Evolutionary conservation across 139 green algal genomes (phyloP).

Genomic region (Haematococcus sp.): DNA sequence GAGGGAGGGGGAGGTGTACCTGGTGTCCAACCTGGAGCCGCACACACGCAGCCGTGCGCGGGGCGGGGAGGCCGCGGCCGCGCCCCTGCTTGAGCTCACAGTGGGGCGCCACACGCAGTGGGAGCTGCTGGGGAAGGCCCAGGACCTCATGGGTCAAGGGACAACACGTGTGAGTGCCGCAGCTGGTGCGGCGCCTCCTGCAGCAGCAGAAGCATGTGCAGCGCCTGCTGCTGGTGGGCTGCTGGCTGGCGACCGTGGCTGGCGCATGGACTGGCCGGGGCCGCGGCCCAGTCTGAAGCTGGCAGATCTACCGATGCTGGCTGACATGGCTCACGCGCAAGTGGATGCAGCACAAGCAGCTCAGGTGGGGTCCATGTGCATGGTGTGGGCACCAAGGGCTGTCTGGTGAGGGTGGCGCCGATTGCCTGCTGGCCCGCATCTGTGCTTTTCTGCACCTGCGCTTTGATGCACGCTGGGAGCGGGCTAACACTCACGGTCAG

Average conservation of each 20-base stretch:
- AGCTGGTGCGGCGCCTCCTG: not conserved
- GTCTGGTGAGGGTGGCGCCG: not conserved
- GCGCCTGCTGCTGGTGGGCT: not conserved
- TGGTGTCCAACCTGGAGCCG: not conserved
- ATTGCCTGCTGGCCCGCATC: no score
- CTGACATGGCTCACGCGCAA: not conserved
- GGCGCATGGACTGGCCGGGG: not conserved
- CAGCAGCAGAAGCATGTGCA: not conserved
- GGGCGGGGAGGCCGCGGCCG: not conserved
- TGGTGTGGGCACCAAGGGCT: not conserved
- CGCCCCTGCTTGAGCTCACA: not conserved
- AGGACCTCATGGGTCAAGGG: not conserved
- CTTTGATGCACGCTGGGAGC: no score
- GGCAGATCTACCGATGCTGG: constrained; percentile 2
- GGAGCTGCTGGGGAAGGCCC: not conserved
- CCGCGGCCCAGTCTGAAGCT: not conserved
- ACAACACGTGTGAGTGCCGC: not conserved
- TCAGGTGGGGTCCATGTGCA: not conserved
- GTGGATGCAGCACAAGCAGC: not conserved
- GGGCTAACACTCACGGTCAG: no score
- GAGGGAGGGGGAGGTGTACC: constrained; percentile 9
- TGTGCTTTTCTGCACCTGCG: no score
- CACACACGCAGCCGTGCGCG: not conserved
- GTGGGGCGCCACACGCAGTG: not conserved
- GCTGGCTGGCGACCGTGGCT: not conserved